Conservation (phyloP, 1,139 yeast genomes). For the Blastobotrys malaysiensis region DNA sequence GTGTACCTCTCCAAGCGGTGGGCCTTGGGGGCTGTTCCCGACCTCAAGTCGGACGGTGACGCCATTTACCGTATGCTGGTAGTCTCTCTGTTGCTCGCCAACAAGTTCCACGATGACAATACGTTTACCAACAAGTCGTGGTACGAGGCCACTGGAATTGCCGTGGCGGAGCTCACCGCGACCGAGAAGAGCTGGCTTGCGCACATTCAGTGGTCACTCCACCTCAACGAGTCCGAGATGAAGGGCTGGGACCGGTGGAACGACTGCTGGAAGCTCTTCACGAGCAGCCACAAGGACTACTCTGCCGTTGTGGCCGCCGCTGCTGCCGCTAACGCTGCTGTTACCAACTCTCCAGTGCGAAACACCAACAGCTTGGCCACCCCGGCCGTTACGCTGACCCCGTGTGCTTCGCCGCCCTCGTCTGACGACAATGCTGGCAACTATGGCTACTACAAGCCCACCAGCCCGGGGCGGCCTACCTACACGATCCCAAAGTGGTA, state of each 20-base stretch:
- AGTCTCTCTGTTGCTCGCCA: constrained; percentile 73
- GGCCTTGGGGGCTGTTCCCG: constrained; percentile 30
- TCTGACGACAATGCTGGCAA: not conserved
- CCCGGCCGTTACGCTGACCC: not conserved
- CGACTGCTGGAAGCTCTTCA: constrained; percentile 31
- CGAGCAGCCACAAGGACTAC: constrained; percentile 2
- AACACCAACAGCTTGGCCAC: not conserved
- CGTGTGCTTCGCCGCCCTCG: not conserved
- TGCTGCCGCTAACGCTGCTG: not conserved
- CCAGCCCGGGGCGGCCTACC: constrained; percentile 9
- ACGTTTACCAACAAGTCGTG: constrained; percentile 93
- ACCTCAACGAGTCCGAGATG: constrained; percentile 27
- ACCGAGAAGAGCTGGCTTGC: constrained; percentile 72
- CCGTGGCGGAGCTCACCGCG: constrained; percentile 52
- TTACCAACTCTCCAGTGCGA: not conserved
- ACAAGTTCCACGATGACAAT: constrained; percentile 93
- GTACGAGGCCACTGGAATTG: constrained; percentile 89
- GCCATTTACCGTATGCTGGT: constrained; percentile 57
- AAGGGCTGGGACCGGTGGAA: constrained; percentile 38
- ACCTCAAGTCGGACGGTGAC: constrained; percentile 25
- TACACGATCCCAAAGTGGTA: constrained; percentile 26
- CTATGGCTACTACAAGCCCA: constrained; percentile 1
- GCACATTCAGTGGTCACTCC: constrained; percentile 33
- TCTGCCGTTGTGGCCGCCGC: not conserved
- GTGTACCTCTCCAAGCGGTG: constrained; percentile 59